These are phyloP conservation scores for Aspergillus fijiensis DNA, from an alignment of 2,329 filamentous ascomycete species.

Conservation along the genomic window DNA sequence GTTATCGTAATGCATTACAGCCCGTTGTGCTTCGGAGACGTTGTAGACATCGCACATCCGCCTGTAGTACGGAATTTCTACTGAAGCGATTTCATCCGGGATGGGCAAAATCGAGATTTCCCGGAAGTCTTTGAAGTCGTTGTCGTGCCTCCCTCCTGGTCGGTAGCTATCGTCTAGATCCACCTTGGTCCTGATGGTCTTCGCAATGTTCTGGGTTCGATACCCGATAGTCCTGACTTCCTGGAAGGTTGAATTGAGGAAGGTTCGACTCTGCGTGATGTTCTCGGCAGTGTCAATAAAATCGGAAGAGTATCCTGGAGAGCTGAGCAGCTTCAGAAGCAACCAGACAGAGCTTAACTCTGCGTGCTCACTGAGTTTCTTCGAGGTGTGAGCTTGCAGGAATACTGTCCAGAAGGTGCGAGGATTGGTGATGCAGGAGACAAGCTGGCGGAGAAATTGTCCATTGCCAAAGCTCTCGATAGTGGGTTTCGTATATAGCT, in stretches of 20 bases:
- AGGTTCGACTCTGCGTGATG: no score
- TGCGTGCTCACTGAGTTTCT: slow-evolving; percentile 31
- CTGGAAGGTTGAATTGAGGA: no score
- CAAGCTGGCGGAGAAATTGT: slow-evolving; percentile 45
- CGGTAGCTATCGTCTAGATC: slow-evolving; percentile 58
- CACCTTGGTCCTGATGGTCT: slow-evolving; percentile 52
- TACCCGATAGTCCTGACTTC: no score
- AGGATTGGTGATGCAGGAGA: slow-evolving; percentile 51
- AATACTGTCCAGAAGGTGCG: slow-evolving; percentile 56
- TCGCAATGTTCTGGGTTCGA: slow-evolving; percentile 23
- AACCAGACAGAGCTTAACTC: no score
- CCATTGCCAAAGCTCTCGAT: slow-evolving; percentile 54
- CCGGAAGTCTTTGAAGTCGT: slow-evolving; percentile 64
- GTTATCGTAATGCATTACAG: slow-evolving; percentile 61
- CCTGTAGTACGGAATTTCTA: slow-evolving; percentile 56
- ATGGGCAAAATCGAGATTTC: slow-evolving; percentile 66
- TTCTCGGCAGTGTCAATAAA: no score
- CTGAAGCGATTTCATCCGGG: slow-evolving; percentile 60
- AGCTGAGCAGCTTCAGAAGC: no score
- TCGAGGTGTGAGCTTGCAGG: slow-evolving; percentile 31
- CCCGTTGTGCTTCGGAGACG: slow-evolving; percentile 40
- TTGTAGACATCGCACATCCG: slow-evolving; percentile 49
- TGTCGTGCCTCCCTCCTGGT: slow-evolving; percentile 62
- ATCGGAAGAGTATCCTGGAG: no score
- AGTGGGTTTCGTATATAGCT: slow-evolving; percentile 42